A percentile compares a stretch with the other conserved stretches of the same genome.
Evolutionary conservation across 2,329 filamentous ascomycete species (phyloP).

Genomic region (Mycosphaerella arachidis): DNA sequence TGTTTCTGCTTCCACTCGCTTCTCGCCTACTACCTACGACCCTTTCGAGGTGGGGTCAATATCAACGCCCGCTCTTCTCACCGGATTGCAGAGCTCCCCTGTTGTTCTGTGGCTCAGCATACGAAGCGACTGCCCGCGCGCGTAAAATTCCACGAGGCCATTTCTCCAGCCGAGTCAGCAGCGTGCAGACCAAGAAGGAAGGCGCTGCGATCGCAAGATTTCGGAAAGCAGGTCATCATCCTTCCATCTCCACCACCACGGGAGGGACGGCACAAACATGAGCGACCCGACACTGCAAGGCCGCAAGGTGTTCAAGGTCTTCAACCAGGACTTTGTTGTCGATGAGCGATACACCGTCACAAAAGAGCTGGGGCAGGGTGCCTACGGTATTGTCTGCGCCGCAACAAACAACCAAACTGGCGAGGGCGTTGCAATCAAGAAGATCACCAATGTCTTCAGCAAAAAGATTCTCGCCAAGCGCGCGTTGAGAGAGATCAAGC

Average conservation of each 20-base stretch:
- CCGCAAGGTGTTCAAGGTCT: constrained; percentile 97
- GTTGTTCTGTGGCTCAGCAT: neutral
- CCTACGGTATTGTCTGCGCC: constrained; percentile 97
- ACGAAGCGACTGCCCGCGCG: neutral
- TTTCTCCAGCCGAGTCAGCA: neutral
- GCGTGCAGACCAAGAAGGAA: neutral
- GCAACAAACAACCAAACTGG: constrained; percentile 85
- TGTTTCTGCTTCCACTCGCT: neutral
- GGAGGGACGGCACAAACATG: constrained; percentile 41
- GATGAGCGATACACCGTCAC: constrained; percentile 98
- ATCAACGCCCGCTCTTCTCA: neutral
- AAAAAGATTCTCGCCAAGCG: constrained; percentile 99
- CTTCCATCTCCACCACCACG: neutral
- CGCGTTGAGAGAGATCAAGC: constrained; percentile 95
- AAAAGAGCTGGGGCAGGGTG: constrained; percentile 96
- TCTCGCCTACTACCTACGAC: neutral
- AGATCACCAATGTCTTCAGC: constrained; percentile 99
- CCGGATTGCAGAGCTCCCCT: constrained; percentile 3
- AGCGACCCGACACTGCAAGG: constrained; percentile 53
- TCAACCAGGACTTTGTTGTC: constrained; percentile 98
- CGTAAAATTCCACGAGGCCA: constrained; percentile 1
- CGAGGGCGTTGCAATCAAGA: constrained; percentile 97
- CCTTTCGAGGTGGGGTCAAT: neutral
- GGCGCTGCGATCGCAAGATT: neutral
- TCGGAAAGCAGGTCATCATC: neutral